These are phyloP conservation scores for Leishmania guyanensis DNA, from an alignment of 208 protist genomes.

Conservation along the genomic window DNA sequence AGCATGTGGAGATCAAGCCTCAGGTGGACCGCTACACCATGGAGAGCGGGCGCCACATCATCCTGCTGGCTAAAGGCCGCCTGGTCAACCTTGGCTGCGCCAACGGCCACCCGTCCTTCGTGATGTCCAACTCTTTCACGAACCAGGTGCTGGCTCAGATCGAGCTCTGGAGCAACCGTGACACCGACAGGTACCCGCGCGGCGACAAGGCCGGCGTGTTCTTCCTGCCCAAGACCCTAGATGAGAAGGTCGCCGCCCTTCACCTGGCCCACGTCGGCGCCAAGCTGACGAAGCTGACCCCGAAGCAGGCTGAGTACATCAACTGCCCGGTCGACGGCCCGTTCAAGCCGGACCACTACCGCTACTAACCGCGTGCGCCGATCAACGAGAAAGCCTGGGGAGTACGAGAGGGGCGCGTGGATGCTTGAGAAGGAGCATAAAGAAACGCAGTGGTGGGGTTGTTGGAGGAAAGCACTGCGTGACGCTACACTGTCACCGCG, in stretches of 20 bases:
- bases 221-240: constrained; percentile 98
- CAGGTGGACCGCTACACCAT: constrained; percentile 99
- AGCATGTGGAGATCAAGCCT: constrained; percentile 98
- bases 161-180: constrained; percentile 96
- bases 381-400: not conserved
- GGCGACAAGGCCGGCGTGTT: constrained; percentile 94
- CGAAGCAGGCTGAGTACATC: constrained; percentile 98
- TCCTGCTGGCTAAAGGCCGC: constrained; percentile 96
- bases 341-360: constrained; percentile 99
- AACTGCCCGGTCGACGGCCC: constrained; percentile 96
- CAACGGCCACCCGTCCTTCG: constrained; percentile 99
- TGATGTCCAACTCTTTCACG: constrained; percentile 99
- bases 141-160: constrained; percentile 99
- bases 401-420: not conserved
- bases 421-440: not conserved
- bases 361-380: constrained; percentile 93
- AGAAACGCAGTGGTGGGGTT: not conserved
- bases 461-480: not conserved
- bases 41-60: constrained; percentile 94
- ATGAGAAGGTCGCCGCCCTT: constrained; percentile 99
- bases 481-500: not conserved
- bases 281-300: constrained; percentile 96
- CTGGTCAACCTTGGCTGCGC: constrained; percentile 99
- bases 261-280: constrained; percentile 97
- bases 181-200: constrained; percentile 93